Conservation (phyloP, 2,329 filamentous ascomycete genomes). For the Calcarisporium arbuscula region DNA sequence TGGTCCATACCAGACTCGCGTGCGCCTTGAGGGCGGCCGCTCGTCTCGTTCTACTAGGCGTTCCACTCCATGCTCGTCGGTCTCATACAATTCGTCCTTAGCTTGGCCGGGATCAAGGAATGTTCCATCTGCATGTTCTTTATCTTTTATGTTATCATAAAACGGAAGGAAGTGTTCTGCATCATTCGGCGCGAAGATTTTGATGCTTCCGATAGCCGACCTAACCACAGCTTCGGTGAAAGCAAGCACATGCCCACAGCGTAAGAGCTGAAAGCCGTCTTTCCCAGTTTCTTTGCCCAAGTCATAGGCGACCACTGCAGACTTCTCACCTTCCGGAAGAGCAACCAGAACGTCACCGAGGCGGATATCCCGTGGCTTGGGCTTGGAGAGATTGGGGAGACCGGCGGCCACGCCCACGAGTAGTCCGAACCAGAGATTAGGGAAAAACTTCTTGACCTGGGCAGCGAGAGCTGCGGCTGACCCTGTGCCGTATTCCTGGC, state of each 20-base stretch:
- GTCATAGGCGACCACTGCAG: conserved; percentile 24
- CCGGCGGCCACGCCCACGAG: conserved; percentile 32
- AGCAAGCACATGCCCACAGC: conserved; percentile 16
- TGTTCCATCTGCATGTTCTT: conserved; percentile 14
- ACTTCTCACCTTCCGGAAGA: conserved; percentile 15
- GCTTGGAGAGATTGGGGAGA: conserved; percentile 20
- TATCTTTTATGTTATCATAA: conserved; percentile 18
- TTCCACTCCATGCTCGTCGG: conserved; percentile 1
- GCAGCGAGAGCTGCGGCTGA: conserved; percentile 26
- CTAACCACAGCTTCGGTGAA: conserved; percentile 23
- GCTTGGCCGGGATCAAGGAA: conserved; percentile 27
- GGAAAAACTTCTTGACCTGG: conserved; percentile 28
- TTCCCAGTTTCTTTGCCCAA: conserved; percentile 26
- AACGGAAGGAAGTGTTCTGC: conserved; percentile 13
- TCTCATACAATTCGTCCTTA: conserved; percentile 17
- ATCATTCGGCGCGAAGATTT: conserved; percentile 17
- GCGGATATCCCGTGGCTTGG: conserved; percentile 25
- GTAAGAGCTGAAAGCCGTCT: conserved; percentile 19
- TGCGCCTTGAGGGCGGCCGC: conserved; percentile 16
- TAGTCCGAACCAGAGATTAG: conserved; percentile 30
- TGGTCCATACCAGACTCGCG: conserved; percentile 23
- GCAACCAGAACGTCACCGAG: conserved; percentile 30
- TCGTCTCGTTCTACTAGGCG: conserved; percentile 9
- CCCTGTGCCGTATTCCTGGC: conserved; percentile 26
- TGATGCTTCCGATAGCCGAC: conserved; percentile 27